Base-by-base conservation (phyloP, 164 flowering plant genomes). In the Euptelea pleiosperma region DNA sequence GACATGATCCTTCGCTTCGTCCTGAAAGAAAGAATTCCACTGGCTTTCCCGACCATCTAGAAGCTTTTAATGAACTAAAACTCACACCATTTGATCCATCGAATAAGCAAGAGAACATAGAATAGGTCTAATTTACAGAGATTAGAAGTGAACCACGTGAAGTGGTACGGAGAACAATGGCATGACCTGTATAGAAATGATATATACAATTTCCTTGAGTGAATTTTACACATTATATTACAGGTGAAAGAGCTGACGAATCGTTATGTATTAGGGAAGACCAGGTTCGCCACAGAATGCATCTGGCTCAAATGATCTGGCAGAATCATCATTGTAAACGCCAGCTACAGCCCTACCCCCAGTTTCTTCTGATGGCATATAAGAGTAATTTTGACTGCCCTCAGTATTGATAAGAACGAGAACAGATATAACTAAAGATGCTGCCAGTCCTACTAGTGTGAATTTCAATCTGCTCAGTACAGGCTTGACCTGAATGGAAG, bases 231-330 rank as follows among this genome's bases (percentile, higher is more conserved):
- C 18, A 5, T 10, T 28, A 15, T 7, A 50, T 9, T 15, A 29
- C 28, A 35, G 21, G 36, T 3, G 25, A 3, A 21, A 36, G 10
- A 16, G 6, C 39, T 2, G 30, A 24, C 35, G 8, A 8, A n/a
- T 54, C 16, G 16, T 18, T 24, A 46, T 39, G 15, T 4, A 55
- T 61, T 24, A 70, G 10, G 65, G 70, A 29, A 64, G 60, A 48
- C 22, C 71, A 47, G 85, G 80, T 68, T 83, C 89, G 29, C 94
- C 93, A 55, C 91, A 86, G 68, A 87, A 92, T 2, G 91, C 96
- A 34, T 89, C 96, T 2, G 96, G 96, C 65, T 92, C 96, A 55
- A 89, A 92, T 30, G 84, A 69, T 73, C 96, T 77, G 5, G 96
- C 98, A 33, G 98, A 82, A 25, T 82, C 81, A 8, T 87, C 95